Percentiles rank a stretch among this genome's conserved stretches.
Evolutionary conservation across 345 rosid species (phyloP).

Genomic region (Euphorbia tirucalli): DNA sequence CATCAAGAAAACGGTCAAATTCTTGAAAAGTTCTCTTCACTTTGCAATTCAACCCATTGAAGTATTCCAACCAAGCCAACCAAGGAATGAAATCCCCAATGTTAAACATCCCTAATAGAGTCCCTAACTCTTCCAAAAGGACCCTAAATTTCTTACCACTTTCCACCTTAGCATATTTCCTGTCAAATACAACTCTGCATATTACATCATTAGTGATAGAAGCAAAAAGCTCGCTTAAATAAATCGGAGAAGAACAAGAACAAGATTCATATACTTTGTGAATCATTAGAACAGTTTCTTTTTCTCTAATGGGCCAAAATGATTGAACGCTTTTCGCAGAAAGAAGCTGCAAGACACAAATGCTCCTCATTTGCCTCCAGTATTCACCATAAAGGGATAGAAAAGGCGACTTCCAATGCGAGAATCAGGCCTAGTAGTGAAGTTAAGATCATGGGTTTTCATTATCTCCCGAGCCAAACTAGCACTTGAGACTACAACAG

Average conservation of each 20-base stretch:
- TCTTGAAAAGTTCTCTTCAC: neutral
- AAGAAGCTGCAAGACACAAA: neutral
- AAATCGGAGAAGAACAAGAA: too few relatives aligned
- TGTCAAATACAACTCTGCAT: neutral
- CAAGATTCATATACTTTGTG: too few relatives aligned
- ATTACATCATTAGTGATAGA: neutral
- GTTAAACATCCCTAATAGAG: neutral
- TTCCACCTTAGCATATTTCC: neutral
- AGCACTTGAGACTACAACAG: neutral
- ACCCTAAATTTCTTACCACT: neutral
- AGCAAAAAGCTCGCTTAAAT: neutral
- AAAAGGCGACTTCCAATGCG: neutral
- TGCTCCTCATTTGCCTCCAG: neutral
- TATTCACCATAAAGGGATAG: neutral
- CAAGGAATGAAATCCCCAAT: slow-evolving; percentile 4
- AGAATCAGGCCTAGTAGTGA: neutral
- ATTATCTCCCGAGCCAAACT: neutral
- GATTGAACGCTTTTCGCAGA: too few relatives aligned
- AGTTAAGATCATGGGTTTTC: neutral
- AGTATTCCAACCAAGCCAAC: neutral
- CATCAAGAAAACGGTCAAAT: too few relatives aligned
- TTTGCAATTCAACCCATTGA: slow-evolving; percentile 4
- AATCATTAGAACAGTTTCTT: too few relatives aligned
- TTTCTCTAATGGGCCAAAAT: too few relatives aligned
- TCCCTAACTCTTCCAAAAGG: neutral